Conservation (phyloP, 2,329 filamentous ascomycete species). For the Botrytis elliptica region DNA sequence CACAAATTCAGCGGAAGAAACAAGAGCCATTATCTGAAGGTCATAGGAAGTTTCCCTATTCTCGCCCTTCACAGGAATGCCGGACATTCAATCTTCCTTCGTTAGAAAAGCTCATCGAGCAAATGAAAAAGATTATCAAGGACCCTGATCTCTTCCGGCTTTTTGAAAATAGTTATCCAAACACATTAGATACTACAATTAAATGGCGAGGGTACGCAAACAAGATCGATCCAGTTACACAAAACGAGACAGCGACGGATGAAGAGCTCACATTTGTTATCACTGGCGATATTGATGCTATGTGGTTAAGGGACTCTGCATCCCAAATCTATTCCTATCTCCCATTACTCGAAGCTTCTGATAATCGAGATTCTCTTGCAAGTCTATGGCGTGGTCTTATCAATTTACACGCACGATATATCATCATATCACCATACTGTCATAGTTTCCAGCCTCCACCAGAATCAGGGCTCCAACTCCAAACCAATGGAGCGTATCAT, state of each 20-base stretch:
- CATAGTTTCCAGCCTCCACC: conserved; percentile 86
- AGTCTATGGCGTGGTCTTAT: conserved; percentile 68
- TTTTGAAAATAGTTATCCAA: conserved; percentile 72
- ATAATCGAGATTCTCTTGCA: conserved; percentile 57
- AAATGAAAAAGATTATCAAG: conserved; percentile 66
- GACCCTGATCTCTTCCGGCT: conserved; percentile 73
- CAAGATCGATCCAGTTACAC: conserved; percentile 41
- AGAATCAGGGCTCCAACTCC: conserved; percentile 64
- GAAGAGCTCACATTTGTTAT: conserved; percentile 64
- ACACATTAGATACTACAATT: conserved; percentile 72
- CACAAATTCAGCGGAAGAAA: conserved; percentile 28
- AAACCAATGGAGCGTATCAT: conserved; percentile 57
- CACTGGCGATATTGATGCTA: conserved; percentile 68
- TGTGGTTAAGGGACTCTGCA: conserved; percentile 86
- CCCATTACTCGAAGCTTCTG: conserved; percentile 57
- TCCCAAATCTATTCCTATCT: conserved; percentile 72
- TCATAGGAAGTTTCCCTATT: conserved; percentile 71
- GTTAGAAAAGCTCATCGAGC: conserved; percentile 72
- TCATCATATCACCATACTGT: conserved; percentile 75
- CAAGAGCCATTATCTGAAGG: conserved; percentile 47
- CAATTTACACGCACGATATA: conserved; percentile 67
- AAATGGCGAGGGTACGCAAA: conserved; percentile 62
- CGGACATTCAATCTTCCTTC: conserved; percentile 75
- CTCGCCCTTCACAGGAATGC: conserved; percentile 72
- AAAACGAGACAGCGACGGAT: conserved; percentile 40